Conservation (phyloP, 345 rosid genomes). For the Theobroma cacao region DNA sequence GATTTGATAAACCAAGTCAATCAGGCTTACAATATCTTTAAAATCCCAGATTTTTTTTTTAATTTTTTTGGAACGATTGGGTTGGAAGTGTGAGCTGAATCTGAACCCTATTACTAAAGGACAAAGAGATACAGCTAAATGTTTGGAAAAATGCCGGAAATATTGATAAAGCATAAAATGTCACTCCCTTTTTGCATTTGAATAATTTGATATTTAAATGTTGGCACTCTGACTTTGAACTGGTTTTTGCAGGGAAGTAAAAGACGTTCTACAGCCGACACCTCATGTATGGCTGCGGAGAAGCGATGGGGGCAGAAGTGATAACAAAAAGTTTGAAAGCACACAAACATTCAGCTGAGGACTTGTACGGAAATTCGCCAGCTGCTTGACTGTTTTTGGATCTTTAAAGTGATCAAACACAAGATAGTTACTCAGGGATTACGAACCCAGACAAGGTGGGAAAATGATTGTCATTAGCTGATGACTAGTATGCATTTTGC, state of each 20-base stretch:
- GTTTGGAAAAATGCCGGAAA: background rate
- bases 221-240: background rate
- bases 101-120: no score
- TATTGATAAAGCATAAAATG: background rate
- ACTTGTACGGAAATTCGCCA: no score
- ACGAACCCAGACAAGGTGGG: no score
- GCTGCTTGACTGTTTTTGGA: background rate
- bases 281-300: no score
- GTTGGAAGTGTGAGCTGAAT: no score
- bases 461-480: no score
- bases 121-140: no score
- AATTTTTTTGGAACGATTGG: background rate
- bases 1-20: background rate
- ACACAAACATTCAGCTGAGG: background rate
- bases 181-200: no score
- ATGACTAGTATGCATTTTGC: no score
- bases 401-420: background rate
- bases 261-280: background rate
- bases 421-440: background rate
- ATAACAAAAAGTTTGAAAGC: background rate
- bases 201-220: background rate
- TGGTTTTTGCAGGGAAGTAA: background rate
- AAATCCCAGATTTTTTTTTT: background rate
- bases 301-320: no score
- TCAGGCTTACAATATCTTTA: no score